phyloP scores from a whole-genome alignment of 257 asterid genomes.

The Ilex asprella region DNA sequence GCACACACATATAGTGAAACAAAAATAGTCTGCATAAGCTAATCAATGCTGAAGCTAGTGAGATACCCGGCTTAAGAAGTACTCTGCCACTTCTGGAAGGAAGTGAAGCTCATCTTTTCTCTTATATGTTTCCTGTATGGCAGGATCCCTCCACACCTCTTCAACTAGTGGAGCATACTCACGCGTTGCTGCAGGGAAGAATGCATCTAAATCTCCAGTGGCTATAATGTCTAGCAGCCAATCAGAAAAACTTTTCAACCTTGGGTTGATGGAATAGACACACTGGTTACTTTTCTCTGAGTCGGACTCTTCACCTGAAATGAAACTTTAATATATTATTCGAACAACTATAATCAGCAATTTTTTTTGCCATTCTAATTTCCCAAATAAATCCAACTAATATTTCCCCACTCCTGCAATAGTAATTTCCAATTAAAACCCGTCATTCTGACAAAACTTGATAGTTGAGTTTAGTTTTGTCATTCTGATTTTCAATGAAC shows the following conservation, averaged over 20 bases:
- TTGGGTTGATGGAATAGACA: slow-evolving; percentile 69
- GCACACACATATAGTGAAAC: too few relatives aligned
- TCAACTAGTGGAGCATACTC: slow-evolving; percentile 96
- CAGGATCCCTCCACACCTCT: slow-evolving; percentile 93
- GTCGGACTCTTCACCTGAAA: slow-evolving; percentile 44
- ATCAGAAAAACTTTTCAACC: slow-evolving; percentile 85
- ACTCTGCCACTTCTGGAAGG: slow-evolving; percentile 86
- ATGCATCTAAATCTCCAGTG: slow-evolving; percentile 93
- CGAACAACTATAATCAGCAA: not conserved
- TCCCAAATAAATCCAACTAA: too few relatives aligned
- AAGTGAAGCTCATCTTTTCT: slow-evolving; percentile 83
- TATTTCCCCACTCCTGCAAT: too few relatives aligned
- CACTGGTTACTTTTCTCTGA: slow-evolving; percentile 39
- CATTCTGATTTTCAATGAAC: too few relatives aligned
- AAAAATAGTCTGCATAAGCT: too few relatives aligned
- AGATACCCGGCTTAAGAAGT: slow-evolving; percentile 84
- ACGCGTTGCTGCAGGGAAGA: slow-evolving; percentile 97
- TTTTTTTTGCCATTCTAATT: too few relatives aligned
- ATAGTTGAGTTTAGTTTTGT: too few relatives aligned
- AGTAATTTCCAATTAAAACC: too few relatives aligned
- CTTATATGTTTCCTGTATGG: slow-evolving; percentile 74
- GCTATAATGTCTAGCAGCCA: slow-evolving; percentile 97
- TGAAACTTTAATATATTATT: not conserved
- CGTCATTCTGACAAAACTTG: too few relatives aligned
- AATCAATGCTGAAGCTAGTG: not conserved